Conservation (phyloP, 257 asterid genomes). For the Thymus mandschuricus region DNA sequence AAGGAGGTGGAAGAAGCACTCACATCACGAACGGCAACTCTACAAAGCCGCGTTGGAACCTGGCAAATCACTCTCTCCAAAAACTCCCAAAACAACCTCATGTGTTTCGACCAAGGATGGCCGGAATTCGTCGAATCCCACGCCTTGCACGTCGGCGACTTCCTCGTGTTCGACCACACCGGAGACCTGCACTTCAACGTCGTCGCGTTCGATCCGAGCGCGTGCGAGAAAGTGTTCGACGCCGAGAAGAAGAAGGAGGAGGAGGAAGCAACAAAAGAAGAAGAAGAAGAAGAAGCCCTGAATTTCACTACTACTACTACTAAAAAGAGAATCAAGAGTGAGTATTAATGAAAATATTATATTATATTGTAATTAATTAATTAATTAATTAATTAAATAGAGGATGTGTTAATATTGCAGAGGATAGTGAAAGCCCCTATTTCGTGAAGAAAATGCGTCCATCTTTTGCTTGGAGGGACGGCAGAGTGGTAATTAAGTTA, state of each 20-base stretch:
- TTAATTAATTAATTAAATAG: background rate
- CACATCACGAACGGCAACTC: constrained; percentile 8
- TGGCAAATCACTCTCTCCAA: constrained; percentile 22
- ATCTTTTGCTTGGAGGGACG: background rate
- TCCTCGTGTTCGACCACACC: constrained; percentile 21
- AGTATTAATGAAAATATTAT: background rate
- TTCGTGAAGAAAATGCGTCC: constrained; percentile 25
- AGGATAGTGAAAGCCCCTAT: background rate
- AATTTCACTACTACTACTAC: background rate
- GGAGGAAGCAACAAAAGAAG: background rate
- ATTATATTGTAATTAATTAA: too few relatives aligned
- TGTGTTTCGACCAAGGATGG: constrained; percentile 31
- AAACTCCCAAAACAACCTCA: background rate
- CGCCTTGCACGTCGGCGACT: constrained; percentile 27
- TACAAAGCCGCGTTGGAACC: constrained; percentile 3
- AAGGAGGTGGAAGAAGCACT: background rate
- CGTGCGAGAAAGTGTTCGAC: constrained; percentile 26
- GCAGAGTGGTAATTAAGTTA: constrained; percentile 9
- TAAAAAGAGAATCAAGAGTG: background rate
- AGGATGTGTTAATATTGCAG: background rate
- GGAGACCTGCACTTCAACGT: constrained; percentile 24
- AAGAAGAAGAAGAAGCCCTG: background rate
- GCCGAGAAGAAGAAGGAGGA: background rate
- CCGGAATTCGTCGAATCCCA: constrained; percentile 20
- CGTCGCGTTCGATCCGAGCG: constrained; percentile 2